These are phyloP conservation scores for Astraeus odoratus DNA, from an alignment of 768 basidiomycete genomes.

Conservation along the genomic window DNA sequence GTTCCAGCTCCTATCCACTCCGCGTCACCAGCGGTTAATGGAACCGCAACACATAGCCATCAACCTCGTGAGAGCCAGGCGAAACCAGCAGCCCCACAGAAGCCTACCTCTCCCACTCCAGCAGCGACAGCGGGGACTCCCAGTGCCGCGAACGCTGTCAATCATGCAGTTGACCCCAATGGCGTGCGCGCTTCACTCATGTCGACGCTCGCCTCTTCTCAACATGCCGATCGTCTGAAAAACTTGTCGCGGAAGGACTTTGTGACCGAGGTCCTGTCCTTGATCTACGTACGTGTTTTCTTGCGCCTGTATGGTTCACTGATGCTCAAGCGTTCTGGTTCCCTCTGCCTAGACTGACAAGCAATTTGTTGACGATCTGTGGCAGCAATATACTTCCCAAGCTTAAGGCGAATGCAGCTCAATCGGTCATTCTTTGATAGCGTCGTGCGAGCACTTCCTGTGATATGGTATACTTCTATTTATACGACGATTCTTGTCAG, in stretches of 20 bases:
- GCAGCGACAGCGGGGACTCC: not conserved
- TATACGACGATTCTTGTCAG: not conserved
- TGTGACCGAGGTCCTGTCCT: slow-evolving; percentile 49
- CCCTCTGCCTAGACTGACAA: slow-evolving; percentile 53
- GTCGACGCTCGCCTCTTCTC: slow-evolving; percentile 17
- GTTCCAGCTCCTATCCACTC: slow-evolving; percentile 29
- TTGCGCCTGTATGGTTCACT: not conserved
- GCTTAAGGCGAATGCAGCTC: not conserved
- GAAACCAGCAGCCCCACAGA: not conserved
- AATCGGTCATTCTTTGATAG: not conserved
- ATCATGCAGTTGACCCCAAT: slow-evolving; percentile 11
- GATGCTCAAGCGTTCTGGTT: not conserved
- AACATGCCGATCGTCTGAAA: slow-evolving; percentile 12
- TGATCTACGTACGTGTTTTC: slow-evolving; percentile 48
- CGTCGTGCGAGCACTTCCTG: not conserved
- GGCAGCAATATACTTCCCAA: slow-evolving; percentile 40
- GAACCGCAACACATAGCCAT: slow-evolving; percentile 14
- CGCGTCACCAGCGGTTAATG: slow-evolving; percentile 24
- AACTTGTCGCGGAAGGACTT: slow-evolving; percentile 48
- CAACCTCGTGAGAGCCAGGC: not conserved
- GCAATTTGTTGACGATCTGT: slow-evolving; percentile 57
- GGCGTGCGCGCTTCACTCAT: slow-evolving; percentile 18
- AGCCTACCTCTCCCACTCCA: not conserved
- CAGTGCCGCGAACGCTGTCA: slow-evolving; percentile 3
- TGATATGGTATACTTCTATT: not conserved